Base-by-base conservation (phyloP, 2,329 filamentous ascomycete species). In the Domatiomyces catenatus region DNA sequence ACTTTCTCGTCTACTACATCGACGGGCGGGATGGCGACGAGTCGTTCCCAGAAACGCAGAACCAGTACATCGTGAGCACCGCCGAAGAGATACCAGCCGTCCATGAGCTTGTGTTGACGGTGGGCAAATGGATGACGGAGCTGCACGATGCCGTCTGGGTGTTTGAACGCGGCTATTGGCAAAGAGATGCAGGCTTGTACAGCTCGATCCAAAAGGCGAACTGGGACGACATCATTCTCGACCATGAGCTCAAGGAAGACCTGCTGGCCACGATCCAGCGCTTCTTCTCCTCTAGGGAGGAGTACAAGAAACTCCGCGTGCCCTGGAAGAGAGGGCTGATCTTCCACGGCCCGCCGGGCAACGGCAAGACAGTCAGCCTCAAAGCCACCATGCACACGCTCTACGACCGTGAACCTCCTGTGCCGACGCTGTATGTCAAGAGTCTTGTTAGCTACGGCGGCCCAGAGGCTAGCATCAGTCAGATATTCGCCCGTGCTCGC, bases 201-300 rank as follows among this genome's bases (percentile, higher is more conserved):
- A 52, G 65, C 20, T 58, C 66, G 52, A 67, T 71, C 15, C 54
- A 66, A 56, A 69, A 70, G 54, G 62, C 66, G 6, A 61, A 55
- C 22, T 72, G 70, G 69, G 64, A 69, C 20, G 67, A 72, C 47
- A 69, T 72, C n/a, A 72, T 73, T 46, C 59, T 73, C 12, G 68
- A 72, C 50, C 62, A 66, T 24, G 60, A 60, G 18, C 65, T 69
- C 63, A 72, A 72, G 59, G 63, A 65, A 44, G 68, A 67, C 18
- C 59, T 72, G 10, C 64, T 64, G 2, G 57, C 62, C 17, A 67
- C 66, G 5, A 62, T 65, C 6, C 60, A 63, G 45, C 69, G 66
- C n/a, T 72, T 72, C 60, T 70, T 67, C 57, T 59, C 63, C 42
- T 64, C 62, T 44, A 56, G 59, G 46, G 61, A 64, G 5, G 56